phyloP scores from a whole-genome alignment of 2,329 filamentous ascomycete species.

The Mycosphaerella sp. region DNA sequence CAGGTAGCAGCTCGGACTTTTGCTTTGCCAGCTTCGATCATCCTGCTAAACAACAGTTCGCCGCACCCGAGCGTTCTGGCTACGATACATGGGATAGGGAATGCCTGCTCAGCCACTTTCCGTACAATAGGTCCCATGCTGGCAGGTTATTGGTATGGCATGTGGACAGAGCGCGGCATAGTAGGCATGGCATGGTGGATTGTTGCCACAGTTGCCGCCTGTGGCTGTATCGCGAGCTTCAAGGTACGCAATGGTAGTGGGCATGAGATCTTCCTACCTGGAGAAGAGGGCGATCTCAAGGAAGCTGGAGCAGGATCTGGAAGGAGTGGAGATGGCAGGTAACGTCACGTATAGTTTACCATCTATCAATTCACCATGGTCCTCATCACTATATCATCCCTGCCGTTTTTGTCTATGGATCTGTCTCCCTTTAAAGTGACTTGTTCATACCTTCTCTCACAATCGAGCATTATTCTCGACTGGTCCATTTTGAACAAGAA shows the following conservation, averaged over 20 bases:
- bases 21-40: constrained; percentile 50
- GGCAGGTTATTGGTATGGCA: constrained; percentile 49
- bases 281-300: constrained; percentile 38
- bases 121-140: constrained; percentile 53
- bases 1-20: constrained; percentile 72
- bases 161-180: constrained; percentile 49
- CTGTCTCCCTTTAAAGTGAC: too few relatives aligned
- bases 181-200: constrained; percentile 55
- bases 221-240: constrained; percentile 55
- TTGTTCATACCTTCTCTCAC: too few relatives aligned
- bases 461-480: too few relatives aligned
- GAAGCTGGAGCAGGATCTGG: constrained; percentile 24
- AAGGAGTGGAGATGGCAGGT: constrained; percentile 30
- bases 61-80: constrained; percentile 52
- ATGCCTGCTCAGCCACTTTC: constrained; percentile 50
- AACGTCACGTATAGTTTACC: background rate
- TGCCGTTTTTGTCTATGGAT: background rate
- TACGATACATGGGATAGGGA: constrained; percentile 54
- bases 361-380: background rate
- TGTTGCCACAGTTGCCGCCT: constrained; percentile 48
- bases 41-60: constrained; percentile 54
- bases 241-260: constrained; percentile 60
- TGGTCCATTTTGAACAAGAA: too few relatives aligned
- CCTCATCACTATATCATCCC: background rate
- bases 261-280: constrained; percentile 53